These are phyloP conservation scores for Trametes sp. DNA, from an alignment of 1,284 basidiomycete genomes.

Conservation along the genomic window DNA sequence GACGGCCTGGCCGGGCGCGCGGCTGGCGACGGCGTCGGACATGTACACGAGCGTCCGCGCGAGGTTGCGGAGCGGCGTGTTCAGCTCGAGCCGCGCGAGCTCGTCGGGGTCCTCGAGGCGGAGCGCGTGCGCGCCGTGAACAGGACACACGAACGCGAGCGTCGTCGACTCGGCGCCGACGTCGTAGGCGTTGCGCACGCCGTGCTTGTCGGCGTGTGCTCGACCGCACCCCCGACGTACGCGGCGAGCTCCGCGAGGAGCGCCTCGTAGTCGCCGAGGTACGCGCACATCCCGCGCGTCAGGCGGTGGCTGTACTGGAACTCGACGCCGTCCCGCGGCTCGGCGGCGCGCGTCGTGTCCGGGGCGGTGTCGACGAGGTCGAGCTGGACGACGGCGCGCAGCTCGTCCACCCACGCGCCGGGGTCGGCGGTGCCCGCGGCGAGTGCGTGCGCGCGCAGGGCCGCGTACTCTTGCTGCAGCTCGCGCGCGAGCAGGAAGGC, in stretches of 20 bases:
- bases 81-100: conserved; percentile 38
- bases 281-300: conserved; percentile 31
- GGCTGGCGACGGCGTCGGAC: conserved; percentile 26
- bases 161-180: conserved; percentile 14
- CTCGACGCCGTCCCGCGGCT: conserved; percentile 21
- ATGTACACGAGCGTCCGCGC: conserved; percentile 35
- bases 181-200: conserved; percentile 33
- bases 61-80: conserved; percentile 43
- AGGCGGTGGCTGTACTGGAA: conserved; percentile 39
- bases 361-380: conserved; percentile 43
- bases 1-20: conserved; percentile 8
- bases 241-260: conserved; percentile 27
- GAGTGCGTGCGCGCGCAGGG: conserved; percentile 18
- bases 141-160: conserved; percentile 37
- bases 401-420: conserved; percentile 18
- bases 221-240: conserved; percentile 20
- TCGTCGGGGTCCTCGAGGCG: conserved; percentile 29
- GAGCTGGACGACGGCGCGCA: conserved; percentile 33
- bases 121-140: conserved; percentile 36
- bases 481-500: conserved; percentile 36
- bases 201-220: conserved; percentile 41
- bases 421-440: conserved; percentile 1
- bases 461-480: conserved; percentile 14
- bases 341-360: conserved; percentile 18
- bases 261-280: conserved; percentile 35